phyloP scores from a whole-genome alignment of 1,284 basidiomycete genomes.

The Puccinia polysora region DNA sequence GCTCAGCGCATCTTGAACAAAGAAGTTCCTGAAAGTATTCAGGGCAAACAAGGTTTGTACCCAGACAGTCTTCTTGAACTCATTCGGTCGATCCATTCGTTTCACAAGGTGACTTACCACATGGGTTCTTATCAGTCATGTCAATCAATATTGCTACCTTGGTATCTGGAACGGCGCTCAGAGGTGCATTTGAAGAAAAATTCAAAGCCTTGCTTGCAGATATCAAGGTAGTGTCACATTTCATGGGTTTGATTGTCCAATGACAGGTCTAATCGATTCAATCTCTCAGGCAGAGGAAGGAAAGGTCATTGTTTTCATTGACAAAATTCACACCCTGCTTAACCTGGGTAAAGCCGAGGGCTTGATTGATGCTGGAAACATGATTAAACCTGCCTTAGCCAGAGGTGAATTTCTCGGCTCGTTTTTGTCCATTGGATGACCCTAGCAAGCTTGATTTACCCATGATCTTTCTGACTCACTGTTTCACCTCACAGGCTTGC shows the following conservation, averaged over 20 bases:
- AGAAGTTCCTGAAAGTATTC: slow-evolving; percentile 68
- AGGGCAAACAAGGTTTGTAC: slow-evolving; percentile 58
- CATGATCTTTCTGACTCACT: neutral
- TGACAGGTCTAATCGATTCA: neutral
- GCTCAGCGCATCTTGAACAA: slow-evolving; percentile 80
- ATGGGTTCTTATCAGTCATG: slow-evolving; percentile 2
- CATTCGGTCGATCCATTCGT: slow-evolving; percentile 64
- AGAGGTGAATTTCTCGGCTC: slow-evolving; percentile 12
- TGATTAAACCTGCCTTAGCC: slow-evolving; percentile 66
- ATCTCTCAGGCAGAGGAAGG: slow-evolving; percentile 54
- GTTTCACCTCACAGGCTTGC: too few species aligned
- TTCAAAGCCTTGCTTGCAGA: slow-evolving; percentile 80
- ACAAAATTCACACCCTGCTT: slow-evolving; percentile 77
- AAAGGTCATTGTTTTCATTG: slow-evolving; percentile 72
- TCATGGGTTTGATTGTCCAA: too few species aligned
- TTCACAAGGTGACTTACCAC: slow-evolving; percentile 58
- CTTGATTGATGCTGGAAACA: slow-evolving; percentile 81
- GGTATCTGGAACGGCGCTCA: slow-evolving; percentile 78
- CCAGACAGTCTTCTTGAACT: slow-evolving; percentile 58
- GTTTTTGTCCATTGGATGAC: too few species aligned
- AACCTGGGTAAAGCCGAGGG: slow-evolving; percentile 87
- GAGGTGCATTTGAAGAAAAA: slow-evolving; percentile 86
- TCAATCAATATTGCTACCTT: slow-evolving; percentile 74
- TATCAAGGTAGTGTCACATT: slow-evolving; percentile 80
- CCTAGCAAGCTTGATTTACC: neutral